Conservation (phyloP, 257 asterid species). For the Vinca minor region DNA sequence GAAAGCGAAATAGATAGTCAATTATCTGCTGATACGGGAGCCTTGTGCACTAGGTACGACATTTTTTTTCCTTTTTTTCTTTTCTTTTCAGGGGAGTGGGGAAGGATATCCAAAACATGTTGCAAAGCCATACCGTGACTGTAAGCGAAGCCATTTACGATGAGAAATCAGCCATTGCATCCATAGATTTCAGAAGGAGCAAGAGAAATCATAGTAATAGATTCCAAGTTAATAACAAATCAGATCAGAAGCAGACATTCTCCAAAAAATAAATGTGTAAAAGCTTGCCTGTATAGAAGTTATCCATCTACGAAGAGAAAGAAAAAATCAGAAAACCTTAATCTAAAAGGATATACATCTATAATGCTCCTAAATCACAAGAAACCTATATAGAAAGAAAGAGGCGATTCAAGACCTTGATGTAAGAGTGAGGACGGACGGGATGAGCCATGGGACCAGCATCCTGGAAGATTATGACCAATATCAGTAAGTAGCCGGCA, state of each 20-base stretch:
- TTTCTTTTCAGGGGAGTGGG: no score
- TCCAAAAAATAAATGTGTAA: conserved; percentile 5
- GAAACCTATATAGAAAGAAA: conserved; percentile 4
- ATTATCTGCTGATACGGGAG: background rate
- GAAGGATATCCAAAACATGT: no score
- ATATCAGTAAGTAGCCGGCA: conserved; percentile 10
- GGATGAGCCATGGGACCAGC: conserved; percentile 95
- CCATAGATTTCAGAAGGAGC: conserved; percentile 20
- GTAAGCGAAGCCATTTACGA: conserved; percentile 26
- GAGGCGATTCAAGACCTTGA: conserved; percentile 42
- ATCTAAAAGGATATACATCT: background rate
- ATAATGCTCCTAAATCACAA: conserved; percentile 2
- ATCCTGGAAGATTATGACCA: conserved; percentile 46
- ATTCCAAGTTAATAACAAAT: conserved; percentile 10
- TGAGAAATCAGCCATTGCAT: conserved; percentile 22
- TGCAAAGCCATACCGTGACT: conserved; percentile 54
- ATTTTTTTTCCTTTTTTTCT: no score
- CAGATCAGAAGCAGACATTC: conserved; percentile 9
- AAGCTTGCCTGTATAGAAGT: conserved; percentile 76
- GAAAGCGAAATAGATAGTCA: background rate
- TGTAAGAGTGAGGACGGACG: conserved; percentile 73
- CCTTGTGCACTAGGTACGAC: no score
- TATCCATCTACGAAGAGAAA: conserved; percentile 56
- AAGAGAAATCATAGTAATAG: conserved; percentile 17
- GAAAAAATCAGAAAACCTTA: conserved; percentile 7